phyloP scores from a whole-genome alignment of 768 basidiomycete species.

The Tubosaeta brunneosetosa region DNA sequence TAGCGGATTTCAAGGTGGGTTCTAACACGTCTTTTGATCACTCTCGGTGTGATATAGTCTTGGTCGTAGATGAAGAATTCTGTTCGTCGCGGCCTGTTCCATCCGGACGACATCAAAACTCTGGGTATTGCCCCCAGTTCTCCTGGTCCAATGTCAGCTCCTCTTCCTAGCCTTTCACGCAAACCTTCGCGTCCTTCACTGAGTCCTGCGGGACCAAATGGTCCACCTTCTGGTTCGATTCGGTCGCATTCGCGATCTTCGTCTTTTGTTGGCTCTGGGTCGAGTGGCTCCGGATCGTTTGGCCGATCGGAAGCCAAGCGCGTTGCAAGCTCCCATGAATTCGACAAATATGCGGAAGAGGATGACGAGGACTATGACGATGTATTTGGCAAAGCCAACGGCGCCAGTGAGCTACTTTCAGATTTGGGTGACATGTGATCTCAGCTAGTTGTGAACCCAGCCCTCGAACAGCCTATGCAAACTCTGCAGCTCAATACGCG shows the following conservation, averaged over 20 bases:
- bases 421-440: neutral
- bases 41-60: neutral
- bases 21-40: neutral
- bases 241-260: conserved; percentile 56
- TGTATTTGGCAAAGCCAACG: conserved; percentile 78
- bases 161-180: conserved; percentile 51
- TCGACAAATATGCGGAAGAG: conserved; percentile 82
- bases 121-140: conserved; percentile 48
- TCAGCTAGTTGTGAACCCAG: conserved; percentile 29
- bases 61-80: conserved; percentile 62
- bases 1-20: conserved; percentile 77
- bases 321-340: conserved; percentile 54
- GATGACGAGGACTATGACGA: conserved; percentile 95
- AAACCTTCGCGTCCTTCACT: conserved; percentile 53
- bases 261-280: conserved; percentile 43
- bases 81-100: conserved; percentile 70
- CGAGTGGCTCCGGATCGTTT: conserved; percentile 47
- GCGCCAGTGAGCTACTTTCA: conserved; percentile 48
- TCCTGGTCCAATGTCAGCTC: conserved; percentile 64
- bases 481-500: conserved; percentile 82
- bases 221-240: conserved; percentile 23
- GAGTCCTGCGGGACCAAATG: conserved; percentile 37
- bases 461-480: conserved; percentile 57
- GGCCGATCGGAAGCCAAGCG: conserved; percentile 62
- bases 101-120: conserved; percentile 85